Percentiles rank a stretch among this genome's conserved stretches.
phyloP scores from a whole-genome alignment of 192 early-diverging fungal genomes.

The Coemansia sp. region DNA sequence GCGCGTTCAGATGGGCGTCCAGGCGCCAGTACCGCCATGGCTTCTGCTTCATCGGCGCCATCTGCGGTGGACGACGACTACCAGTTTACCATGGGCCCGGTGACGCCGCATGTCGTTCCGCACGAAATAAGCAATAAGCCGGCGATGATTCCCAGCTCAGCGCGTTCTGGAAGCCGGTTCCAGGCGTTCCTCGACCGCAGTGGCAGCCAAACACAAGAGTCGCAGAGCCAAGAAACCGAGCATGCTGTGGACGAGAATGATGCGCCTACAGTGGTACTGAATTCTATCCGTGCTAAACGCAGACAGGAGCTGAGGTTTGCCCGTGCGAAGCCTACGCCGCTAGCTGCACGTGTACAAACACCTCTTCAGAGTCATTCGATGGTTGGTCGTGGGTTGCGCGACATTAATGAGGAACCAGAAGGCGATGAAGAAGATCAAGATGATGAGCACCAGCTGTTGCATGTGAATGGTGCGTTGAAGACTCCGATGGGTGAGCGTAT shows the following conservation, averaged over 20 bases:
- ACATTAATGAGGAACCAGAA: conserved; percentile 21
- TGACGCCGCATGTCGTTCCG: conserved; percentile 43
- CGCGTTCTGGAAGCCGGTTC: conserved; percentile 10
- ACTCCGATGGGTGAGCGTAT: conserved; percentile 18
- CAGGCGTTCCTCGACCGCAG: conserved; percentile 10
- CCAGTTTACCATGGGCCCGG: conserved; percentile 56
- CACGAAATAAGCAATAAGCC: background rate
- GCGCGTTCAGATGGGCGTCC: background rate
- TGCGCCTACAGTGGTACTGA: conserved; percentile 37
- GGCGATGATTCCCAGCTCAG: conserved; percentile 30
- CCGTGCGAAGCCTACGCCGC: conserved; percentile 25
- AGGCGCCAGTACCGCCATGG: background rate
- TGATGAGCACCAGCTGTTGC: background rate
- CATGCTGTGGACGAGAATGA: conserved; percentile 24
- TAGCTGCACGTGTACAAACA: conserved; percentile 20
- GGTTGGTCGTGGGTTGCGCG: background rate
- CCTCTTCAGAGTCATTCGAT: background rate
- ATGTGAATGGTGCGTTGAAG: background rate
- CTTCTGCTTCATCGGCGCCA: background rate
- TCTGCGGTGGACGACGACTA: conserved; percentile 39
- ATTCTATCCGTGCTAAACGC: conserved; percentile 26
- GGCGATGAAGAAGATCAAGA: conserved; percentile 9
- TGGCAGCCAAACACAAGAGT: background rate
- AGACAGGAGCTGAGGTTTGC: conserved; percentile 17
- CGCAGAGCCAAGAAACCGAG: background rate